Base-by-base conservation (phyloP, 345 rosid genomes). In the Kernera saxatilis region DNA sequence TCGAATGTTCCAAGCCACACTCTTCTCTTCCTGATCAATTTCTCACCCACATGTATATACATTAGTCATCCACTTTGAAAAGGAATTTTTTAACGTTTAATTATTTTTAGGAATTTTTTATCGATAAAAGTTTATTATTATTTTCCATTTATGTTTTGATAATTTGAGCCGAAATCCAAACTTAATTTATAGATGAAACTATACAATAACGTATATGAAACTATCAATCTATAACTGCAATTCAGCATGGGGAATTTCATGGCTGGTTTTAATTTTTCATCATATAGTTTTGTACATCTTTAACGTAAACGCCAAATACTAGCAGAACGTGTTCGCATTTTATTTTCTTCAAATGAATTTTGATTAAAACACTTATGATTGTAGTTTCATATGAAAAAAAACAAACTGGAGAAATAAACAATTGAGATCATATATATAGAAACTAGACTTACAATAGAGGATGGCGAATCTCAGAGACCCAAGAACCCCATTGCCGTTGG, bases 401-500 rank as follows among this genome's bases (percentile, higher is more conserved):
- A 11, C n/a, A 26, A 27, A 13, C 41, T 11, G 15, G 12, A 8
- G 7, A 26, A 5, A 11, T 15, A 39, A 64, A 67, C 5, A 67
- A 0, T 4, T 4, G 33, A 32, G 50, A 68, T 54, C 29, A 3
- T 8, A 44, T 33, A 15, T 13, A 19, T 46, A 48, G 22, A 46
- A 18, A 4, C 8, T 51, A 50, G 3, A 52, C 64, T 78, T 86
- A 89, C 95, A 89, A 77, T 70, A 88, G 79, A 13, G 95, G 90
- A 59, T 89, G 92, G 70, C 95, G 90, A 77, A 89, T 89, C 64
- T 89, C 92, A 15, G 96, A 87, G 25, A 89, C 92, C 92, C 96
- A 89, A 25, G 96, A 87, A 77, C 96, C 96, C 96, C 96, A 87
- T 79, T 87, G 92, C 64, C 96, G 92, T 56, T 89, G 92, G 67